A percentile compares a stretch with the other conserved stretches of the same genome.
Evolutionary conservation across 805 yeast genomes (phyloP).

Genomic region (Candida chauliodis): DNA sequence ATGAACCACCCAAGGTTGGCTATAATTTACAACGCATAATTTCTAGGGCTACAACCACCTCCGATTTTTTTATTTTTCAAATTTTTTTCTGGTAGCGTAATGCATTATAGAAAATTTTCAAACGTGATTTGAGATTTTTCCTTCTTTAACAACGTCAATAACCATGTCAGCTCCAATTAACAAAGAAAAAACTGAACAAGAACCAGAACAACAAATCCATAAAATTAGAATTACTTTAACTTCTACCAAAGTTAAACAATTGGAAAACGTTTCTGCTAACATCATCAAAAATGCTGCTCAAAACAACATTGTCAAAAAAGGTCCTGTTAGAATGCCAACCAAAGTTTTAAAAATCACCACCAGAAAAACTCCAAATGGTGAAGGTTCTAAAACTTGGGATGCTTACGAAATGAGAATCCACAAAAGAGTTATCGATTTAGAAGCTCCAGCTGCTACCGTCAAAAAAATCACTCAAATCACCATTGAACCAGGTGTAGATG

Average conservation of each 20-base stretch:
- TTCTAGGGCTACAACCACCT: background rate
- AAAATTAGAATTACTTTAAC: constrained; percentile 99
- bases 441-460: constrained; percentile 91
- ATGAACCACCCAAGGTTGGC: no score
- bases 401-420: constrained; percentile 99
- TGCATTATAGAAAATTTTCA: constrained; percentile 14
- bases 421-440: constrained; percentile 98
- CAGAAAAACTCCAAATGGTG: constrained; percentile 99
- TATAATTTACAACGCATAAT: no score
- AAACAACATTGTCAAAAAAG: constrained; percentile 86
- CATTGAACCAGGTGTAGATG: constrained; percentile 99
- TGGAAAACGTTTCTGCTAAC: constrained; percentile 93
- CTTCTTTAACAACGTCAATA: constrained; percentile 36
- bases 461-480: constrained; percentile 96
- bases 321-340: constrained; percentile 99
- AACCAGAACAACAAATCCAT: constrained; percentile 78
- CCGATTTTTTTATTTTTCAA: background rate
- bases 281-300: constrained; percentile 83
- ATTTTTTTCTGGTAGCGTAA: background rate
- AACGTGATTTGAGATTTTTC: constrained; percentile 3
- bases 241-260: constrained; percentile 97
- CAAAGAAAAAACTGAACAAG: constrained; percentile 80
- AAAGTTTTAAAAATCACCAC: constrained; percentile 96
- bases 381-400: constrained; percentile 99
- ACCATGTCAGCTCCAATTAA: constrained; percentile 74